Base-by-base conservation (phyloP, 2,329 filamentous ascomycete genomes). In the Penicillium glabrum region DNA sequence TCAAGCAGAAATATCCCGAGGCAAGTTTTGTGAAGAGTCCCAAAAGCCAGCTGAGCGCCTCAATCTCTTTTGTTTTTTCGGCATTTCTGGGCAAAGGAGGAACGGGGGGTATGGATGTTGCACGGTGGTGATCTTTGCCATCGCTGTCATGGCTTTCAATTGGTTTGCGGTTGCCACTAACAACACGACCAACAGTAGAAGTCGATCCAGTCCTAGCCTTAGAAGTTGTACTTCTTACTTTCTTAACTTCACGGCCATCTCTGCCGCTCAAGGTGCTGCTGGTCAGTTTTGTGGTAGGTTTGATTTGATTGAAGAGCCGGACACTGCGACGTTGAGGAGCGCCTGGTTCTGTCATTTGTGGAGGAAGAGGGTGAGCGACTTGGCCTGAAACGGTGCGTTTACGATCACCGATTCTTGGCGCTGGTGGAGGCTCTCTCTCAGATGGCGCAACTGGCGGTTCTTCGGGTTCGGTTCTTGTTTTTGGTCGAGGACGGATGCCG, bases 381-480 rank as follows among this genome's bases (percentile, higher is more conserved):
- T 96, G 91, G 4, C 93, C 93, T 41, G 93, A 96, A n/a, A 96
- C 85, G 1, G 92, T 97, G 64, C 93, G 86, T 77, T 97, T 98
- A 72, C 92, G 86, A 58, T 93, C 90, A 14, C 81, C 73, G 60
- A 60, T 79, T 64, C 61, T 75, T 53, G 69, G 65, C 49, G 67
- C 69, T 51, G 67, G 67, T 35, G 67, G 65, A 33, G 67, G 49
- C 26, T 75, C 72, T 50, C 67, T 68, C 33, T 75, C 69, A 16
- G 65, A 59, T 46, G 69, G 70, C n/a, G 62, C 64, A 26, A 68
- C 41, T n/a, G 62, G 45, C 60, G 54, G 78, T 67, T 77, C 79
- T 69, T 75, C 78, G 27, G 70, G 53, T 31, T 76, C 74, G 16
- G 67, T 66, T 60, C 72, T 75, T 24, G 68, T 68, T 58, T 76